Evolutionary conservation across 768 basidiomycete species (phyloP), one percentile per base, ranked within the genome.

Genomic region (Pleurotus giganteus): DNA sequence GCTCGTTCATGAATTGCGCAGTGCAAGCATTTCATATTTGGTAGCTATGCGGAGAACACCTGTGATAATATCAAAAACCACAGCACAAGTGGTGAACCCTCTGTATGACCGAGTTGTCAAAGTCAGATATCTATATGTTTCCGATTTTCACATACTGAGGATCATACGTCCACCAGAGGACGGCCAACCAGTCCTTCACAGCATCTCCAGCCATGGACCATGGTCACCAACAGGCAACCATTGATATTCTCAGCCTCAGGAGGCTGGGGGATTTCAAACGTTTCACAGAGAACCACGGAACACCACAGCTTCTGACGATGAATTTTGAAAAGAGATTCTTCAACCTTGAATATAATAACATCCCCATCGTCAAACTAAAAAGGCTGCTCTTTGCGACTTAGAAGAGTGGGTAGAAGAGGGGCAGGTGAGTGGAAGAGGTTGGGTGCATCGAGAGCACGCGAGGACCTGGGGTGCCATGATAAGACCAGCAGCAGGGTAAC

Each of bases 351-450:
- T 15, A 73, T 62, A n/a, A n/a, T n/a, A 43, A 73, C 63, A 52
- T 75, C 69, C 8, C 75, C 73, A 52, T 72, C 71, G 19, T 57
- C 34, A 57, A 69, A 73, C 68, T 69, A 72, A 19, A 57, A 51
- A 6, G 47, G 47, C 11, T 24, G 49, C 19, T 32, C 37, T 36
- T 51, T 8, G 12, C 44, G 44, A 13, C 12, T 12, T 12, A 23
- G 29, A n/a, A n/a, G n/a, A n/a, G n/a, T n/a, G n/a, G n/a, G n/a
- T n/a, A n/a, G n/a, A n/a, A n/a, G n/a, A n/a, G n/a, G n/a, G n/a
- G n/a, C n/a, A n/a, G n/a, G n/a, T n/a, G n/a, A n/a, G n/a, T n/a
- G n/a, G n/a, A n/a, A n/a, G n/a, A n/a, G n/a, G n/a, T n/a, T n/a
- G n/a, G n/a, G n/a, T n/a, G n/a, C n/a, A n/a, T n/a, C n/a, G n/a